Base-by-base conservation (phyloP, 495 filamentous ascomycete species). In the Chaetomium cochliodes region DNA sequence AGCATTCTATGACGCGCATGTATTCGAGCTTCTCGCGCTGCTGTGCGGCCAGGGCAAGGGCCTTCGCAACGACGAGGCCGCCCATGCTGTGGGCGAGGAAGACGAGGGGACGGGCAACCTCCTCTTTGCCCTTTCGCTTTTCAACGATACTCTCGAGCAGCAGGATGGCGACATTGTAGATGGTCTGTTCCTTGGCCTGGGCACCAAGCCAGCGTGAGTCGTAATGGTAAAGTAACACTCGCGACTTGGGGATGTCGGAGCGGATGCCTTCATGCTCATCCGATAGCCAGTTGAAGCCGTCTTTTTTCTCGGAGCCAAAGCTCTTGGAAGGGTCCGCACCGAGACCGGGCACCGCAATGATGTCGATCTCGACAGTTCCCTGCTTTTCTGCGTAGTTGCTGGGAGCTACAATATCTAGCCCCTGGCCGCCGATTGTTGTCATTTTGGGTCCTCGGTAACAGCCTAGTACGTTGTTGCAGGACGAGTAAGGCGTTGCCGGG, bases 61-160 rank as follows among this genome's bases (percentile, higher is more conserved):
- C 44, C 15, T 47, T 47, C n/a, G 44, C 44, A 47, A 47, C 44
- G 18, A 47, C 44, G 18, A 47, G 44, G 44, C 44, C 44, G 16
- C 44, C 44, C 44, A 47, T 47, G 44, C 44, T 47, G 44, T 47
- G 44, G 44, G 44, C 44, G 44, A 47, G 44, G 44, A 47, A 47
- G 44, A 47, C 44, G 44, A 47, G 15, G 44, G 44, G 44, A 1
- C 44, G 44, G 5, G 44, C 16, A 47, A 47, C 44, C 44, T 47
- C 44, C 5, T 47, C 44, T 47, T 0, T 3, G 44, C 44, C 16
- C 44, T 47, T n/a, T 5, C 44, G 44, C 44, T 47, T 47, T 16
- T 47, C 44, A 47, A 47, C 44, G 16, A 47, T 47, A 16, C 44
- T 47, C 44, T 47, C 44, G 44, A 47, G 44, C 44, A 47, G 44